phyloP scores from a whole-genome alignment of 2,329 filamentous ascomycete species.

The Phoma herbarum region DNA sequence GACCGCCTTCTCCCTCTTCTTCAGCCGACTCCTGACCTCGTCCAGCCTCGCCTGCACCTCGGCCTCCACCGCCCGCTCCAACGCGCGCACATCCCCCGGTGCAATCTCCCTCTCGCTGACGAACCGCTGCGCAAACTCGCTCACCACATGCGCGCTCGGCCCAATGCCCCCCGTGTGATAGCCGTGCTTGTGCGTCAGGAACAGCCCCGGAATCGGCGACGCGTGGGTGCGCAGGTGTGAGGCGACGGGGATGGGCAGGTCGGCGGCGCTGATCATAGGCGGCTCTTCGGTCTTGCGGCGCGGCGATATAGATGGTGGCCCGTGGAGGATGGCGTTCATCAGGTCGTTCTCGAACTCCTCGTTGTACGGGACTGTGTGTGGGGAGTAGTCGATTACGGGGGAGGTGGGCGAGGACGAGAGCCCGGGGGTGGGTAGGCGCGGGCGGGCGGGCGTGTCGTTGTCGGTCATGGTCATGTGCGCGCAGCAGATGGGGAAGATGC shows the following conservation, averaged over 20 bases:
- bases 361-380: conserved; percentile 55
- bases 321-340: conserved; percentile 52
- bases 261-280: conserved; percentile 42
- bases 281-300: conserved; percentile 27
- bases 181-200: conserved; percentile 58
- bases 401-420: conserved; percentile 40
- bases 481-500: not conserved
- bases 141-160: conserved; percentile 46
- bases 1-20: conserved; percentile 52
- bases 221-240: conserved; percentile 55
- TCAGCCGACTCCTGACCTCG: conserved; percentile 51
- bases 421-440: conserved; percentile 46
- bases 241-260: conserved; percentile 55
- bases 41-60: conserved; percentile 47
- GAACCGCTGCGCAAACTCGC: conserved; percentile 53
- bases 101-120: conserved; percentile 49
- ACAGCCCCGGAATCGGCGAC: conserved; percentile 55
- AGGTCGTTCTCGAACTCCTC: conserved; percentile 56
- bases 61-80: conserved; percentile 47
- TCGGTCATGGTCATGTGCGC: conserved; percentile 26
- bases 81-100: conserved; percentile 39
- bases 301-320: conserved; percentile 39
- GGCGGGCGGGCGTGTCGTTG: conserved; percentile 35
- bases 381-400: conserved; percentile 53
- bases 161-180: conserved; percentile 59